Percentiles rank a stretch among this genome's conserved stretches.
phyloP scores from a whole-genome alignment of 2,329 filamentous ascomycete genomes.

The Lachnellula subtilissima region DNA sequence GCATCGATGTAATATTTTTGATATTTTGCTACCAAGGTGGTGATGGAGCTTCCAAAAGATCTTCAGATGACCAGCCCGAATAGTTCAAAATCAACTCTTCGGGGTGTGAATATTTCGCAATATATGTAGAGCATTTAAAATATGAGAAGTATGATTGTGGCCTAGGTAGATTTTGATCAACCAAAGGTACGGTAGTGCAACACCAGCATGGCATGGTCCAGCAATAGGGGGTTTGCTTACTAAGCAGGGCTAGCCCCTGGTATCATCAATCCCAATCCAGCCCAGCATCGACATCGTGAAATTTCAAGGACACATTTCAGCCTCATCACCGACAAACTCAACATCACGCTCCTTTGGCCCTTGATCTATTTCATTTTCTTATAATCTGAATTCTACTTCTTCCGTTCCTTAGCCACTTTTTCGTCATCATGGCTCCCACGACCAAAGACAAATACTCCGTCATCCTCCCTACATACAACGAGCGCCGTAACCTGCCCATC shows the following conservation, averaged over 20 bases:
- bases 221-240: background rate
- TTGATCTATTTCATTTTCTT: background rate
- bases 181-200: too few species aligned
- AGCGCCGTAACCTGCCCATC: conserved; percentile 94
- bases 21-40: too few species aligned
- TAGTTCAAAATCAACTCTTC: too few species aligned
- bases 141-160: too few species aligned
- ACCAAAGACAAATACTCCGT: conserved; percentile 83
- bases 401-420: too few species aligned
- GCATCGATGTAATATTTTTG: too few species aligned
- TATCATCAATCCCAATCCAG: background rate
- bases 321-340: conserved; percentile 33
- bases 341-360: conserved; percentile 31
- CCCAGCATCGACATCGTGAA: background rate
- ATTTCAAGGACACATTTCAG: background rate
- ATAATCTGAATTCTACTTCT: too few species aligned
- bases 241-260: background rate
- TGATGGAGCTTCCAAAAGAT: too few species aligned
- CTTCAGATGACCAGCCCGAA: too few species aligned
- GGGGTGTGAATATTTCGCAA: too few species aligned
- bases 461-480: conserved; percentile 97
- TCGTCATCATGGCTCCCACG: conserved; percentile 39
- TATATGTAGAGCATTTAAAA: too few species aligned
- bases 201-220: background rate
- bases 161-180: too few species aligned